Base-by-base conservation (phyloP, 140 eudicot genomes). In the Cichorium intybus region DNA sequence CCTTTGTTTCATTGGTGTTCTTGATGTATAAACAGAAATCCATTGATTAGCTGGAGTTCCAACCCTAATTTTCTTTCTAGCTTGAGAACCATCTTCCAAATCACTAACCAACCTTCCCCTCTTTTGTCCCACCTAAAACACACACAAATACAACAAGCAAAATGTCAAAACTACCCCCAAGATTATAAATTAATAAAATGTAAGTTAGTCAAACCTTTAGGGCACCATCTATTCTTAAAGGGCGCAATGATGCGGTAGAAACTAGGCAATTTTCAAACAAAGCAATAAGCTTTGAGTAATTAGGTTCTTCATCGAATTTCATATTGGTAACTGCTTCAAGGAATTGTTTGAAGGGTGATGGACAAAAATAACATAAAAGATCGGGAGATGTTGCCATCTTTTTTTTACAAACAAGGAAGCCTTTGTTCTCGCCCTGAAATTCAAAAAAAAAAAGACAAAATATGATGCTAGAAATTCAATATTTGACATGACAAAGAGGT, bases 361-460 rank as follows among this genome's bases (percentile, higher is more conserved):
- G 86, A 65, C 89, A 83, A 68, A 80, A 77, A 56, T 75, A 80
- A 61, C 89, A 83, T 52, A 83, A 82, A 68, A 65, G 48, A 64
- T 80, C 89, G 9, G 86, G 74, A 68, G 89, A 77, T 39, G 85
- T 83, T 37, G 83, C 85, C 89, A 83, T 83, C 64, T 83, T 83
- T 64, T 83, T 83, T 57, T 77, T 79, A 76, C 89, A 83, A 5
- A 83, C 89, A 64, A 79, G 85, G 67, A 83, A 83, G 26, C 89
- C 84, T 69, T 83, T 83, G 64, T 84, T 84, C 48, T 84, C 89
- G 3, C 89, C 89, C 89, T 84, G 80, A 54, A 66, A 57, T 24
- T 45, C 24, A 73, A 68, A 7, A 62, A 20, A 55, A 17, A 35
- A 24, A 21, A 26, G 15, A 34, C 17, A 48, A 39, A 70, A 46